A percentile compares a stretch with the other conserved stretches of the same genome.
phyloP scores from a whole-genome alignment of 2,329 filamentous ascomycete species.

The Lojkania enalia region DNA sequence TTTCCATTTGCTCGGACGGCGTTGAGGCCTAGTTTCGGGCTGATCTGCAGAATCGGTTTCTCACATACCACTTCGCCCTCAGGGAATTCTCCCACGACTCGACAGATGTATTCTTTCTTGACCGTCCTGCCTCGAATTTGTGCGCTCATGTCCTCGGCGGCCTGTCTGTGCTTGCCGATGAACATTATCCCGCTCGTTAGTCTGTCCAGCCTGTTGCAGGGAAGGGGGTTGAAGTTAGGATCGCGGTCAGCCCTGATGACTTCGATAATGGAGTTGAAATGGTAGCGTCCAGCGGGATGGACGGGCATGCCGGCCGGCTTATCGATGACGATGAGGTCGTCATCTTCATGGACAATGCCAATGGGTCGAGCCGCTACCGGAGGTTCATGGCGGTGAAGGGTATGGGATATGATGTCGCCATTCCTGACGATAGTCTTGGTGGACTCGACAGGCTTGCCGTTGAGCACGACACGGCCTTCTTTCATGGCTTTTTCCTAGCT shows the following conservation, averaged over 20 bases:
- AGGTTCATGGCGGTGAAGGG: constrained; percentile 91
- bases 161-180: constrained; percentile 81
- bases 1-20: constrained; percentile 93
- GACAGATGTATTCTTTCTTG: constrained; percentile 91
- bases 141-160: constrained; percentile 73
- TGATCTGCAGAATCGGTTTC: constrained; percentile 90
- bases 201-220: constrained; percentile 92
- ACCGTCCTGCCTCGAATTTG: constrained; percentile 82
- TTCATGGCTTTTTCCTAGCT: constrained; percentile 68
- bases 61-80: constrained; percentile 90
- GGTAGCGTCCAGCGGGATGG: constrained; percentile 92
- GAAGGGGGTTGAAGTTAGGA: constrained; percentile 62
- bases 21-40: constrained; percentile 91
- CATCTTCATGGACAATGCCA: constrained; percentile 83
- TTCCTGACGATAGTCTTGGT: constrained; percentile 77
- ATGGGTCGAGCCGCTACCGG: constrained; percentile 83
- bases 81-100: constrained; percentile 89
- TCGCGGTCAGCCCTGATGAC: constrained; percentile 81
- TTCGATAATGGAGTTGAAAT: constrained; percentile 91
- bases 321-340: constrained; percentile 93
- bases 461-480: constrained; percentile 75
- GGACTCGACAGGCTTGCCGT: constrained; percentile 68
- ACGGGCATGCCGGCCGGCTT: constrained; percentile 95
- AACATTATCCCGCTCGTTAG: constrained; percentile 98
- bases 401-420: constrained; percentile 89